Conservation (phyloP, 441 rosid genomes). For the Raphanus hybrid region DNA sequence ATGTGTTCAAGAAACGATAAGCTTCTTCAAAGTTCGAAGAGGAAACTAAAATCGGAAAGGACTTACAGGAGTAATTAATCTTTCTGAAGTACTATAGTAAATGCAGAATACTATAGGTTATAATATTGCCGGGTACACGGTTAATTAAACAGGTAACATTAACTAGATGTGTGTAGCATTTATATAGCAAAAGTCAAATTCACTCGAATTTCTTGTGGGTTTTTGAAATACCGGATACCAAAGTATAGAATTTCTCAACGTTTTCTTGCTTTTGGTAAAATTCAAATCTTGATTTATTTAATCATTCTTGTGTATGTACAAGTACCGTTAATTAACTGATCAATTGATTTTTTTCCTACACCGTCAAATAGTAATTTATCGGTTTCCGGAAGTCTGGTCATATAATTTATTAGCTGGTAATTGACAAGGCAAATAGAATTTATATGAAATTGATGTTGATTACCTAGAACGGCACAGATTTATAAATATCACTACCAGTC, state of each 20-base stretch:
- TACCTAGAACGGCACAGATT: constrained; percentile 1
- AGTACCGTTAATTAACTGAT: constrained; percentile 24
- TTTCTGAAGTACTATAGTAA: constrained; percentile 11
- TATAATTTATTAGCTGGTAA: constrained; percentile 12
- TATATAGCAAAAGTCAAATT: constrained; percentile 53
- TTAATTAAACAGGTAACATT: constrained; percentile 13
- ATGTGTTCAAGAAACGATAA: constrained; percentile 18
- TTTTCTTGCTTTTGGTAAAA: constrained; percentile 53
- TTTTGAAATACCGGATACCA: constrained; percentile 40
- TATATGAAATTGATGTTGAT: constrained; percentile 33
- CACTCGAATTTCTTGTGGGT: constrained; percentile 38
- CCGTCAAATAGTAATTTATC: constrained; percentile 36
- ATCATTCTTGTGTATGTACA: constrained; percentile 22
- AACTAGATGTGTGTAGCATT: constrained; percentile 32
- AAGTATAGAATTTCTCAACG: constrained; percentile 53
- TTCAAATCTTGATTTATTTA: constrained; percentile 28
- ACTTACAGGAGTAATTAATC: background rate
- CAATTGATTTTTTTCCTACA: constrained; percentile 23
- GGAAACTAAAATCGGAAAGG: constrained; percentile 7
- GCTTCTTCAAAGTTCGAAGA: constrained; percentile 22
- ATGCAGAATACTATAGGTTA: constrained; percentile 17
- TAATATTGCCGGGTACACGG: constrained; percentile 2
- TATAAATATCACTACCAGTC: background rate
- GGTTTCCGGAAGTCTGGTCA: constrained; percentile 16
- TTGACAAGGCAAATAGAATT: constrained; percentile 33